A percentile compares a stretch with the other conserved stretches of the same genome.
These are phyloP conservation scores for Elaeis oleifera DNA, from an alignment of 202 grass and related monocot species.

Conservation along the genomic window DNA sequence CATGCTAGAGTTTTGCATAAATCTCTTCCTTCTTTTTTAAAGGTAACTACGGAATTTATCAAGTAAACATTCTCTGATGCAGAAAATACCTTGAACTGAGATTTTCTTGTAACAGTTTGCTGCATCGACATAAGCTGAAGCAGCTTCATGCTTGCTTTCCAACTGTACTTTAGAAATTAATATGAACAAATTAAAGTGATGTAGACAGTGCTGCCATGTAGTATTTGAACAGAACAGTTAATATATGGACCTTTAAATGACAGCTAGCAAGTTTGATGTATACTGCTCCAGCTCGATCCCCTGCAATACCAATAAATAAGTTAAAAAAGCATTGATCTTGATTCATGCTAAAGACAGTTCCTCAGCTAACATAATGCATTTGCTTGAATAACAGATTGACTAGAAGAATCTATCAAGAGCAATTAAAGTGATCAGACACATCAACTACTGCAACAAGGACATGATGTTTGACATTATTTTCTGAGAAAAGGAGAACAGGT, in stretches of 20 bases:
- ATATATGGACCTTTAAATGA: slow-evolving; percentile 51
- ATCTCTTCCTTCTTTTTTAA: too few species aligned
- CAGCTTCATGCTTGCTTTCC: slow-evolving; percentile 89
- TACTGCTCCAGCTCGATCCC: slow-evolving; percentile 76
- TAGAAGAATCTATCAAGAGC: too few species aligned
- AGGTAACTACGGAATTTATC: background rate
- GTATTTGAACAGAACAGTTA: too few species aligned
- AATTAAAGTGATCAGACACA: too few species aligned
- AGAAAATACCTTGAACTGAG: slow-evolving; percentile 45
- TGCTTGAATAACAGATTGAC: background rate
- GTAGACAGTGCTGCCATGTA: background rate
- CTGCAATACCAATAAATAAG: slow-evolving; percentile 36
- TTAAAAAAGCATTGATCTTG: too few species aligned
- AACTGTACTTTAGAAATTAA: background rate
- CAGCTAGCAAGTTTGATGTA: slow-evolving; percentile 81
- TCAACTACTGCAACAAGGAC: too few species aligned
- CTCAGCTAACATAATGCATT: background rate
- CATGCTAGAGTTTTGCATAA: too few species aligned
- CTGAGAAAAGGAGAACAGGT: too few species aligned
- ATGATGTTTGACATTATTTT: too few species aligned
- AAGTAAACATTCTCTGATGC: background rate
- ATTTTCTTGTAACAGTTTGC: slow-evolving; percentile 96
- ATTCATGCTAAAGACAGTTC: too few species aligned
- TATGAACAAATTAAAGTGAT: slow-evolving; percentile 30
- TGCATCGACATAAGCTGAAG: slow-evolving; percentile 69